Base-by-base conservation (phyloP, 2,329 filamentous ascomycete genomes). In the Sporothrix curviconia region DNA sequence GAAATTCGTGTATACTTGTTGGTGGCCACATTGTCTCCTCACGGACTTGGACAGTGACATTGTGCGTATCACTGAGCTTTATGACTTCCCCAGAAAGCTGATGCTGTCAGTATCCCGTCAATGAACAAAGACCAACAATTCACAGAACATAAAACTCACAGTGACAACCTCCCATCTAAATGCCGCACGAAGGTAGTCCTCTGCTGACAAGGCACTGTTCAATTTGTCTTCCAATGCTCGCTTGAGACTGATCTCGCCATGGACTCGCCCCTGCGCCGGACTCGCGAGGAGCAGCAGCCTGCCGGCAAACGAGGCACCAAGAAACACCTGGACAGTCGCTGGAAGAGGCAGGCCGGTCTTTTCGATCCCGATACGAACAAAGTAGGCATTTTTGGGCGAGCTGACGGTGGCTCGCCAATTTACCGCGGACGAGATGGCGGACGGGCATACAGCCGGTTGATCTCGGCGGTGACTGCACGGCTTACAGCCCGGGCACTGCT, bases 231-330 rank as follows among this genome's bases (percentile, higher is more conserved):
- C 9, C 47, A 59, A 25, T 1, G 47, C 34, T 12, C 19, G 28
- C 8, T 32, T 19, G 6, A 59, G 43, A 17, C 44, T 19, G n/a
- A 59, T 47, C 40, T 56, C 57, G 4, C 57, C 57, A 19, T 56
- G 57, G 6, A 56, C 34, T 1, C 39, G 44, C 1, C 57, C 57
- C 2, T 17, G 9, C 17, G 40, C 39, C 1, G 53, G 47, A 6
- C 9, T 52, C 17, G 22, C 39, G 17, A 28, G 14, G 5, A 56
- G 32, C 14, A 56, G 15, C 7, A 59, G 32, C 2, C 53, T 34
- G n/a, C 47, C 52, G 1, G 47, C 57, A 6, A 40, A 19, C 1
- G 32, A 44, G 12, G 12, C n/a, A 3, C 44, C 40, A 5, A 56
- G 22, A 7, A 28, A 34, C 8, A 55, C 15, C 3, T 55, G 47